Base-by-base conservation (phyloP, 2,329 filamentous ascomycete species). In the Penicillium sp. region DNA sequence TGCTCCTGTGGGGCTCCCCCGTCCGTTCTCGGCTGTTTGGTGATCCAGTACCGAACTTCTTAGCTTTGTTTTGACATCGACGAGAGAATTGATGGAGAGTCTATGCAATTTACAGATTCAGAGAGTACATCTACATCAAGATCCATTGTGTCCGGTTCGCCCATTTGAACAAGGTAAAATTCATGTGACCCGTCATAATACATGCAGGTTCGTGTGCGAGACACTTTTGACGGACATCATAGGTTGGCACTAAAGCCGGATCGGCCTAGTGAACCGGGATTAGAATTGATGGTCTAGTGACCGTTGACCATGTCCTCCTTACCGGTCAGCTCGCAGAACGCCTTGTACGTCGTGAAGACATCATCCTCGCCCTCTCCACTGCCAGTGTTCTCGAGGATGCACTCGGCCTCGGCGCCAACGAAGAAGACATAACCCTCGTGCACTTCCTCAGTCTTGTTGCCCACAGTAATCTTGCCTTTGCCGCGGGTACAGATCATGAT, bases 401-500 rank as follows among this genome's bases (percentile, higher is more conserved):
- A 80, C 73, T 95, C 88, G 0, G 94, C 92, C 16, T 88, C 92
- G 2, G 94, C 88, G 2, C 94, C 94, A 4, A 96, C 89, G 65
- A 92, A 93, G 71, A 84, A 92, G 28, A 92, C 86, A 65, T 86
- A 85, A 0, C 89, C 89, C 65, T 86, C 81, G 70, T 84, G 81
- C 43, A 91, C 78, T 63, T 89, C 85, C 70, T 93, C 85, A 6
- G 81, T 84, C 70, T 91, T 96, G 23, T 87, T 82, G 0, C 93
- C 93, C 0, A 97, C 90, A 6, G 85, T 86, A 57, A 99, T 93
- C 63, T 81, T 90, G 18, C 94, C 94, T 58, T 81, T 81, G 12
- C 94, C 94, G 41, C 80, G 79, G 0, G 93, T 97, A 75, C 91
- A 96, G 56, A 99, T 94, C 59, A 97, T 73, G 63, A 99, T 91